Base-by-base conservation (phyloP, 2,329 filamentous ascomycete species). In the Venturia oleaginea region DNA sequence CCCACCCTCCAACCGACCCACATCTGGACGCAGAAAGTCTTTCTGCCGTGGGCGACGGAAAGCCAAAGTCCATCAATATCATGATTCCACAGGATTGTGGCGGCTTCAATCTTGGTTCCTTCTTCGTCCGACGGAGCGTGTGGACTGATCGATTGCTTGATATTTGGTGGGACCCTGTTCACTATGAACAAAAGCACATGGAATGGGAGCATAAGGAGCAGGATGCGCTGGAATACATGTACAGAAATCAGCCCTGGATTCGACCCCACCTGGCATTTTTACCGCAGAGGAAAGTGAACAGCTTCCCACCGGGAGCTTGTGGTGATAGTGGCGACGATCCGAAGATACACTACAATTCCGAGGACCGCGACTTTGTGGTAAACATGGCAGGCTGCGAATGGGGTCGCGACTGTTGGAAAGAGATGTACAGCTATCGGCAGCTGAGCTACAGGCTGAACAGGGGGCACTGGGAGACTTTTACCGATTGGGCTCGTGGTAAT, bases 171-270 rank as follows among this genome's bases (percentile, higher is more conserved):
- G 94, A 99, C 72, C 94, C 94, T 0, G 92, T 97, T 37, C 86
- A 89, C 65, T 99, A 99, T 75, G 94, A 99, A 77, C 94, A 99
- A 77, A 95, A 92, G 74, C 94, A 99, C 75, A 97, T 97, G 92
- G 85, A 94, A 67, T 99, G 94, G 94, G 92, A 94, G 72, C 94
- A 99, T 80, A 97, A 97, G 75, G 94, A 99, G 76, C 94, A 99
- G 77, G 92, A 97, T 73, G 91, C 92, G 1, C 79, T 99, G 51
- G 92, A 97, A 77, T 89, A 96, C 77, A 82, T 99, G 67, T 99
- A 99, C 78, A 84, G 82, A 65, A 89, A 88, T 64, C 93, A 97
- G 74, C 91, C 94, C 0, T 99, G 94, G 92, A 86, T 97, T 63
- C 86, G 94, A 66, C 86, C 90, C 64, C 90, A 94, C 70, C 87